Conservation (phyloP, 345 rosid genomes). For the Syzygium grande region DNA sequence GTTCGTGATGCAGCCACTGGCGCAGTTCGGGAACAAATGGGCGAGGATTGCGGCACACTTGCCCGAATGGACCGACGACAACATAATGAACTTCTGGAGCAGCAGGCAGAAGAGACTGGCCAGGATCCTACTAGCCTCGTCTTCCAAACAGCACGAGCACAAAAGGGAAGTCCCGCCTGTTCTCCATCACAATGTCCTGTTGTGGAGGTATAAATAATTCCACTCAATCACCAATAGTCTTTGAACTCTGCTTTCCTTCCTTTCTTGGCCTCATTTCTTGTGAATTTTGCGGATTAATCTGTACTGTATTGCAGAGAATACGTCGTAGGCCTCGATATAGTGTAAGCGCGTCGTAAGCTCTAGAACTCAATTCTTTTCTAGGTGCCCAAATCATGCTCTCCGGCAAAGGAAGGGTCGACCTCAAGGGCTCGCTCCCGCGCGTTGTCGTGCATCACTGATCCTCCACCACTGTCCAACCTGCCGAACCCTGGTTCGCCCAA, state of each 20-base stretch:
- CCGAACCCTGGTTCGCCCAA: not conserved
- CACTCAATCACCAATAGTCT: not conserved
- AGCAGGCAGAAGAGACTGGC: slow-evolving; percentile 82
- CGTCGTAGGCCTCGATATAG: not conserved
- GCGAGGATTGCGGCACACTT: slow-evolving; percentile 82
- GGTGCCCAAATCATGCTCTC: slow-evolving; percentile 21
- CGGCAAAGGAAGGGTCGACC: slow-evolving; percentile 24
- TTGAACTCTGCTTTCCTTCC: not conserved
- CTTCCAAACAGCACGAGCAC: slow-evolving; percentile 18
- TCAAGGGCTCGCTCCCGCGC: not conserved
- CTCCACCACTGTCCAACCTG: not conserved
- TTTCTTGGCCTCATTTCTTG: not conserved
- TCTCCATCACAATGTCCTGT: not conserved
- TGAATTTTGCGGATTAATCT: not conserved
- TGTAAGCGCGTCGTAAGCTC: rapidly evolving
- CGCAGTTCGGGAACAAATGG: slow-evolving; percentile 86
- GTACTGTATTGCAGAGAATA: not conserved
- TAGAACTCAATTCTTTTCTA: not conserved
- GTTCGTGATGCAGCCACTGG: slow-evolving; percentile 78
- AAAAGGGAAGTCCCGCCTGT: slow-evolving; percentile 3
- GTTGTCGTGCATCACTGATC: slow-evolving; percentile 2
- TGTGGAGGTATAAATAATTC: not conserved
- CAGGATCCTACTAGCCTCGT: slow-evolving; percentile 48
- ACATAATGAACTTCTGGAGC: slow-evolving; percentile 97
- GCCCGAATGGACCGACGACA: slow-evolving; percentile 81